phyloP scores from a whole-genome alignment of 805 yeast genomes.

The Candida boleticola region DNA sequence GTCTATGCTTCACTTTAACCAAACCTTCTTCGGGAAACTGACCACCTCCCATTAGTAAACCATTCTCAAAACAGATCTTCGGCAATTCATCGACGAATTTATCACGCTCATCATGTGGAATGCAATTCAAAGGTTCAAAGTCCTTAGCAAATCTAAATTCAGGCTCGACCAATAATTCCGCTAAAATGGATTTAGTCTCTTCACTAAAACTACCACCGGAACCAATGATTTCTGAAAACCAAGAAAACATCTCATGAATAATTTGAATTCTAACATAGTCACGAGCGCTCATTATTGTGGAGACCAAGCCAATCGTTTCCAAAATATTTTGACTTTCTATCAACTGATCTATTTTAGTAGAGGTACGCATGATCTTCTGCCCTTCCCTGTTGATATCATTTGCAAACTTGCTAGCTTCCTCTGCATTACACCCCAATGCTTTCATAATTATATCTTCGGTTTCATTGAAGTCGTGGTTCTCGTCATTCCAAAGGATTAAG shows the following conservation, averaged over 20 bases:
- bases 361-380: conserved; percentile 43
- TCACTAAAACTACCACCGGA: conserved; percentile 14
- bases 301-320: conserved; percentile 51
- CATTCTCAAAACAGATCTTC: conserved; percentile 29
- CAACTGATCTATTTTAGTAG: conserved; percentile 19
- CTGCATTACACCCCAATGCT: conserved; percentile 25
- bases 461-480: conserved; percentile 58
- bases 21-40: conserved; percentile 22
- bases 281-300: conserved; percentile 50
- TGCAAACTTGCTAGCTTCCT: conserved; percentile 36
- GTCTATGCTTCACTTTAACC: conserved; percentile 15
- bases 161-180: conserved; percentile 39
- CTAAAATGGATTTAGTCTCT: conserved; percentile 39
- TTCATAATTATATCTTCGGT: conserved; percentile 48
- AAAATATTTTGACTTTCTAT: conserved; percentile 37
- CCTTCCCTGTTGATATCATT: conserved; percentile 49
- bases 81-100: too few species aligned
- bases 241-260: conserved; percentile 43
- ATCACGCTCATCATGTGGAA: conserved; percentile 3
- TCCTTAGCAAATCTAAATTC: conserved; percentile 30
- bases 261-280: conserved; percentile 52
- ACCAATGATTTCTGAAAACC: conserved; percentile 44
- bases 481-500: conserved; percentile 76
- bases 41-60: conserved; percentile 25
- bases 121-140: conserved; percentile 13